Evolutionary conservation across 257 asterid species (phyloP).

Genomic region (Apocynum venetum): DNA sequence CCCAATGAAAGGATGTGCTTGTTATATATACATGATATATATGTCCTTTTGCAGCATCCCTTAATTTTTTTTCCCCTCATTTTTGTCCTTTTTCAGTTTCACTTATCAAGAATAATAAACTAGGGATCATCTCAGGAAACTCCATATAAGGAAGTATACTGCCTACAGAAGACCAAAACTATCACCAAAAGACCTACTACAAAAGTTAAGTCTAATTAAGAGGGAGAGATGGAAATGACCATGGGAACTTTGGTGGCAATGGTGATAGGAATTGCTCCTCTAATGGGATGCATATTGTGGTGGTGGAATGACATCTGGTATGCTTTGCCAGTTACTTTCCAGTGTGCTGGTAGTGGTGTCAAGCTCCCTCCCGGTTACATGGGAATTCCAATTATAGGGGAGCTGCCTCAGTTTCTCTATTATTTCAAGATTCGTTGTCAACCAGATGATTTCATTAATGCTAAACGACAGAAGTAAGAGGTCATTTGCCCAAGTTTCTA

Average conservation of each 20-base stretch:
- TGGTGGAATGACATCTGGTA: constrained; percentile 51
- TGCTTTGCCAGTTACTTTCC: constrained; percentile 16
- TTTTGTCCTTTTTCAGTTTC: not conserved
- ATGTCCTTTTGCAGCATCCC: too few species aligned
- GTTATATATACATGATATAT: too few species aligned
- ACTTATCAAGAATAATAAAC: not conserved
- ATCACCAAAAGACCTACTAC: too few species aligned
- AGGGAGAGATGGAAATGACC: constrained; percentile 13
- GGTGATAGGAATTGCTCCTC: constrained; percentile 17
- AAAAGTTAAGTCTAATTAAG: not conserved
- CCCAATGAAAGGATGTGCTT: too few species aligned
- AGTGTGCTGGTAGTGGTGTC: constrained; percentile 11
- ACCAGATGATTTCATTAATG: constrained; percentile 48
- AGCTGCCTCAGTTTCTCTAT: constrained; percentile 43
- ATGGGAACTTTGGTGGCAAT: constrained; percentile 14
- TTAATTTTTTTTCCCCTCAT: too few species aligned
- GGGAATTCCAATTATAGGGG: constrained; percentile 55
- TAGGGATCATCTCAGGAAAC: not conserved
- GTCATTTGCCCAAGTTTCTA: not conserved
- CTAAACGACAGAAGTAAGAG: constrained; percentile 40
- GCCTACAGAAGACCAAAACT: not conserved
- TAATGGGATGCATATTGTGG: constrained; percentile 29
- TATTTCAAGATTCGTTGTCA: constrained; percentile 40
- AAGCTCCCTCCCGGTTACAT: constrained; percentile 52
- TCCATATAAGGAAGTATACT: not conserved